A percentile compares a stretch with the other conserved stretches of the same genome.
These are phyloP conservation scores for Hericium erinaceus DNA, from an alignment of 768 basidiomycete species.

Conservation along the genomic window DNA sequence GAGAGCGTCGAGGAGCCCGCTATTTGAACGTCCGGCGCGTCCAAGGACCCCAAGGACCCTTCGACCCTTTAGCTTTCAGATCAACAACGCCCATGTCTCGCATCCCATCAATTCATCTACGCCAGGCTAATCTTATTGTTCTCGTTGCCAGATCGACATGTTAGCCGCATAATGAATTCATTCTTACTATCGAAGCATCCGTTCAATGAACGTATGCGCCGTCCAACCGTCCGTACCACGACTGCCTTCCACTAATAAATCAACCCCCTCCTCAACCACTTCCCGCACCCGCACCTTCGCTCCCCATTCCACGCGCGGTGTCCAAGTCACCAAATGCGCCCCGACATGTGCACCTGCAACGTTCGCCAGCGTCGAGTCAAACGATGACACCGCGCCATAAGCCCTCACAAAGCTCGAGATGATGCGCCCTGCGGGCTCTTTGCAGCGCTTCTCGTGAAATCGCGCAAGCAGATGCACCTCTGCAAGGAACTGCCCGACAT, in stretches of 20 bases:
- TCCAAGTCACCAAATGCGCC: conserved; percentile 43
- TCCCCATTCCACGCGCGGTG: conserved; percentile 43
- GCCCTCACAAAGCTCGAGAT: conserved; percentile 35
- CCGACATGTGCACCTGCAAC: conserved; percentile 41
- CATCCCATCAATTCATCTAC: too few species aligned
- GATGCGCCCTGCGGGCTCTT: conserved; percentile 15
- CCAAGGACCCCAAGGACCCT: too few species aligned
- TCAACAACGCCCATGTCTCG: too few species aligned
- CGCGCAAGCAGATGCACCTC: conserved; percentile 44
- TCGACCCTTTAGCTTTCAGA: too few species aligned
- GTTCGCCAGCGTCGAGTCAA: conserved; percentile 23
- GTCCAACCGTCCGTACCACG: too few species aligned
- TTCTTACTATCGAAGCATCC: too few species aligned
- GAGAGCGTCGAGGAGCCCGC: too few species aligned
- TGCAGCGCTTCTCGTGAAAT: conserved; percentile 34
- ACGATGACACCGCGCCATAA: conserved; percentile 27
- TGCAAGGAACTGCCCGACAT: conserved; percentile 57
- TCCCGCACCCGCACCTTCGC: conserved; percentile 35
- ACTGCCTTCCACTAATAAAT: conserved; percentile 24
- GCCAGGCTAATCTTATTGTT: too few species aligned
- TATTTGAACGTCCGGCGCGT: too few species aligned
- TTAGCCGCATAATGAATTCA: too few species aligned
- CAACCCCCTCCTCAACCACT: conserved; percentile 41
- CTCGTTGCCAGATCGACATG: too few species aligned
- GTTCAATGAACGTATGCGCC: too few species aligned